phyloP scores from a whole-genome alignment of 2,329 filamentous ascomycete genomes.

The Penicillium hesseltinei region DNA sequence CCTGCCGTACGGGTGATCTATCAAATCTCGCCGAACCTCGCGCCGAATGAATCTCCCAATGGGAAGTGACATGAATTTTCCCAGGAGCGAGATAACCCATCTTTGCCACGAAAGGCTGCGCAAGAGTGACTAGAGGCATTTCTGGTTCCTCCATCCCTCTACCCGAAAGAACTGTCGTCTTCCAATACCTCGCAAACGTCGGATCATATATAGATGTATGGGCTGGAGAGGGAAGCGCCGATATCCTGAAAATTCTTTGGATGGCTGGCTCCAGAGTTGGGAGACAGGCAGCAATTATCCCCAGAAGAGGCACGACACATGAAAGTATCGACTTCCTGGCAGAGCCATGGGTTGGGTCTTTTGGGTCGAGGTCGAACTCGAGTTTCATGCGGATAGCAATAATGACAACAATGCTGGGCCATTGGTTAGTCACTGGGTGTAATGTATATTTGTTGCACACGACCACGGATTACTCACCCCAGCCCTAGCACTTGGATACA shows the following conservation, averaged over 20 bases:
- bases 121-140: constrained; percentile 14
- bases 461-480: constrained; percentile 8
- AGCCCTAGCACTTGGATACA: constrained; percentile 14
- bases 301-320: constrained; percentile 9
- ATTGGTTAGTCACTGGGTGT: background rate
- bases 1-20: constrained; percentile 14
- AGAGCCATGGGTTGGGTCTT: constrained; percentile 12
- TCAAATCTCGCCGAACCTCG: constrained; percentile 22
- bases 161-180: constrained; percentile 9
- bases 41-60: constrained; percentile 27
- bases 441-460: background rate
- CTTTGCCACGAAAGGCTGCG: constrained; percentile 14
- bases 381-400: constrained; percentile 13
- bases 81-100: constrained; percentile 18
- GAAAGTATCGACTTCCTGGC: constrained; percentile 16
- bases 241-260: constrained; percentile 2
- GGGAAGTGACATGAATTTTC: constrained; percentile 23
- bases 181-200: constrained; percentile 13
- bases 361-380: constrained; percentile 4
- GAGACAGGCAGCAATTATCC: constrained; percentile 19
- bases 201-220: constrained; percentile 2
- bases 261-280: constrained; percentile 12
- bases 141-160: constrained; percentile 13
- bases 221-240: constrained; percentile 1
- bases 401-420: constrained; percentile 12